Evolutionary conservation across 768 basidiomycete species (phyloP).

Genomic region (Pleurotus citrinopileatus): DNA sequence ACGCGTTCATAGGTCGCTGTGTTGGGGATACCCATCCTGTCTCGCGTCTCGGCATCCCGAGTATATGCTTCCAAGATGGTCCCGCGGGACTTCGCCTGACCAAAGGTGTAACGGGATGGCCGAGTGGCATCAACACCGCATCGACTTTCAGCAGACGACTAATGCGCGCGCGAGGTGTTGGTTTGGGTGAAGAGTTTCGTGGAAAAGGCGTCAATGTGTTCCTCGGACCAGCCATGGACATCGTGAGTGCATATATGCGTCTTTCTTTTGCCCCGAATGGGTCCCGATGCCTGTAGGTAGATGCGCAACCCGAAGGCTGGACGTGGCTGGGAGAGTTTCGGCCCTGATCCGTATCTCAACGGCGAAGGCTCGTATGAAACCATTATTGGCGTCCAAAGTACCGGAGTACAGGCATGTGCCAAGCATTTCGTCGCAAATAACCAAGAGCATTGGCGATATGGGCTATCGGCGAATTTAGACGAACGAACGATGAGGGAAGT

Average conservation of each 20-base stretch:
- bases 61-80: slow-evolving; percentile 47
- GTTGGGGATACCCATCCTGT: slow-evolving; percentile 45
- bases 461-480: slow-evolving; percentile 43
- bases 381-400: slow-evolving; percentile 46
- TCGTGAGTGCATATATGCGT: slow-evolving; percentile 32
- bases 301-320: slow-evolving; percentile 50
- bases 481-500: slow-evolving; percentile 57
- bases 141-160: slow-evolving; percentile 54
- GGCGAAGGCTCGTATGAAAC: slow-evolving; percentile 55
- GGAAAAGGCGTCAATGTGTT: slow-evolving; percentile 60
- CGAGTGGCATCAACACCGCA: slow-evolving; percentile 55
- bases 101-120: slow-evolving; percentile 48
- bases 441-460: slow-evolving; percentile 52
- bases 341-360: slow-evolving; percentile 48
- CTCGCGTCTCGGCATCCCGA: slow-evolving; percentile 38
- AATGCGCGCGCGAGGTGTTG: slow-evolving; percentile 59
- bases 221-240: slow-evolving; percentile 54
- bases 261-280: background rate
- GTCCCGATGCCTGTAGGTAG: background rate
- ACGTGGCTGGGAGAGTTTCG: slow-evolving; percentile 52
- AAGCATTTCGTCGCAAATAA: slow-evolving; percentile 32
- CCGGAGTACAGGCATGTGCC: slow-evolving; percentile 45
- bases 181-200: slow-evolving; percentile 66
- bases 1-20: slow-evolving; percentile 35
- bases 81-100: slow-evolving; percentile 42